Percentiles rank a stretch among this genome's conserved stretches.
Evolutionary conservation across 208 protist species (phyloP).

Genomic region (Acanthamoeba sp.): DNA sequence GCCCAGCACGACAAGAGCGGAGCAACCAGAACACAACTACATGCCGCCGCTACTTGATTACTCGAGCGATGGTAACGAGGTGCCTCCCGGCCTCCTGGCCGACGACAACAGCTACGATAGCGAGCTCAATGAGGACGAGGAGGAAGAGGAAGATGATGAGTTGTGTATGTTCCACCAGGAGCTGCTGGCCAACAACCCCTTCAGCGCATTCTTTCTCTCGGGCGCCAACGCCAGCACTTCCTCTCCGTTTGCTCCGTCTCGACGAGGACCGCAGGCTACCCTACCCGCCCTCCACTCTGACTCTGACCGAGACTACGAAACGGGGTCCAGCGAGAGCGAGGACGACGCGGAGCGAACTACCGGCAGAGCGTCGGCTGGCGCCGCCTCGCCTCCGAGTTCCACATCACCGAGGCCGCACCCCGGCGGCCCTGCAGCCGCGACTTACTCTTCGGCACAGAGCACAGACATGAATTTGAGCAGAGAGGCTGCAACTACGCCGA

Average conservation of each 20-base stretch:
- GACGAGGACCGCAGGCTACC: not conserved
- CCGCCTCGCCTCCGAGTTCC: no score
- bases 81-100: not conserved
- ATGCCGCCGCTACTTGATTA: not conserved
- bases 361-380: no score
- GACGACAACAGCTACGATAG: not conserved
- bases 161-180: not conserved
- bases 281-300: not conserved
- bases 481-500: no score
- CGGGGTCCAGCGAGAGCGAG: conserved; percentile 7
- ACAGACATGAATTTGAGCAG: no score
- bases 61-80: not conserved
- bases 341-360: no score
- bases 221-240: not conserved
- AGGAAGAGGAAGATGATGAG: not conserved
- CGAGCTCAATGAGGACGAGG: not conserved
- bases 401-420: no score
- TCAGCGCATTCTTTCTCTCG: not conserved
- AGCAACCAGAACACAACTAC: no score
- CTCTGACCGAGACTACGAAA: not conserved
- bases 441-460: no score
- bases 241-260: not conserved
- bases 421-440: no score
- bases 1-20: not conserved
- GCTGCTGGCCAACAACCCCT: not conserved